Conservation (phyloP, 345 rosid species). For the Eucalyptus guilfoylei region DNA sequence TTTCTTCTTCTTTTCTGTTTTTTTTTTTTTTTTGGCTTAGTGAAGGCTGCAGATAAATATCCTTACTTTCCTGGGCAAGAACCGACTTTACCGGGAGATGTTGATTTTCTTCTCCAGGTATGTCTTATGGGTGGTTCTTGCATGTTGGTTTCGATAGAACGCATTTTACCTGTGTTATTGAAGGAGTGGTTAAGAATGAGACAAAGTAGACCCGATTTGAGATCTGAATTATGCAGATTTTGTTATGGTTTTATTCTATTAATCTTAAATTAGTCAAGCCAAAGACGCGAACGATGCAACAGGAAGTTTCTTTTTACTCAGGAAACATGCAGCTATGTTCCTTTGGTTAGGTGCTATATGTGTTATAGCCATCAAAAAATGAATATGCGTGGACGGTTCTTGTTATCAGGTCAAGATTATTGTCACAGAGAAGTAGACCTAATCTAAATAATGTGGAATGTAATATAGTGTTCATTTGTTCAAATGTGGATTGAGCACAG, state of each 20-base stretch:
- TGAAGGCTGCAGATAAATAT: slow-evolving; percentile 58
- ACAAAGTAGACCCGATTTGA: not conserved
- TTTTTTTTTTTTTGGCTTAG: not conserved
- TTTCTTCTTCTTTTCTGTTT: not conserved
- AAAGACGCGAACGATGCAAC: not conserved
- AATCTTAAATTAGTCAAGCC: not conserved
- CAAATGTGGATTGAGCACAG: not conserved
- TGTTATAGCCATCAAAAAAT: not conserved
- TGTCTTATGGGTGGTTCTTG: not conserved
- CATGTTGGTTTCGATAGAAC: not conserved
- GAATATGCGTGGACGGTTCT: not conserved
- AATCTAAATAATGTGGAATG: not conserved
- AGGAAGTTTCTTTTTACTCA: not conserved
- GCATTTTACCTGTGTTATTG: not conserved
- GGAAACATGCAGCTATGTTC: not conserved
- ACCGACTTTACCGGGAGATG: slow-evolving; percentile 70
- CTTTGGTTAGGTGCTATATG: not conserved
- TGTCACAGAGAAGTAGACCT: not conserved
- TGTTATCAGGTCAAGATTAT: not conserved
- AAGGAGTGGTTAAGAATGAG: not conserved
- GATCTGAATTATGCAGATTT: not conserved
- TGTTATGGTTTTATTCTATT: not conserved
- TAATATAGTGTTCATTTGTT: not conserved
- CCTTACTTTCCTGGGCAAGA: slow-evolving; percentile 93
- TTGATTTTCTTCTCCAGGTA: slow-evolving; percentile 86